Evolutionary conservation across 2,329 filamentous ascomycete species (phyloP).

Genomic region (Paraconiothyrium sp.): DNA sequence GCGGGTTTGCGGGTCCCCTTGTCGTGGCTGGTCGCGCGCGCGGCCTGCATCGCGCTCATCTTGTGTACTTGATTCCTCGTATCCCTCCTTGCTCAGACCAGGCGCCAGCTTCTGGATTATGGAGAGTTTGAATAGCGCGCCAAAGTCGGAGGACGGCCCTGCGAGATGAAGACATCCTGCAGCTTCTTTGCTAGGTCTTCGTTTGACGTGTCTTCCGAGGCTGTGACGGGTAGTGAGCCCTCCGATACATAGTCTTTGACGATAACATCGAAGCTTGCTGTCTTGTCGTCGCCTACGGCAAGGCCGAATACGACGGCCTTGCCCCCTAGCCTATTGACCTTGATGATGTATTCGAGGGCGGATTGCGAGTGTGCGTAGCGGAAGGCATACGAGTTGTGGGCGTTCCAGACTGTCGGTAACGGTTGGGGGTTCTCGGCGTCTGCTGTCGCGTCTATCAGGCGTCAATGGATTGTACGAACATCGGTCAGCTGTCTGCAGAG

Average conservation of each 20-base stretch:
- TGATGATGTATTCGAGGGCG: conserved; percentile 83
- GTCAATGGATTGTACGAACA: conserved; percentile 23
- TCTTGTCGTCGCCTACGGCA: conserved; percentile 81
- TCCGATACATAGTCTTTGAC: conserved; percentile 78
- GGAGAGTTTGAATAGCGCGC: conserved; percentile 75
- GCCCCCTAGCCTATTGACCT: conserved; percentile 80
- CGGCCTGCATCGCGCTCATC: conserved; percentile 47
- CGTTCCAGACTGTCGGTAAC: conserved; percentile 83
- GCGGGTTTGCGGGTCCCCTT: conserved; percentile 31
- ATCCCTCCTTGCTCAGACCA: conserved; percentile 78
- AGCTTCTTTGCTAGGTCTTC: conserved; percentile 56
- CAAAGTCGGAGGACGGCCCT: conserved; percentile 70
- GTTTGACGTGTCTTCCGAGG: conserved; percentile 58
- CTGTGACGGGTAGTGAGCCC: conserved; percentile 63
- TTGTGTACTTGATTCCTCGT: conserved; percentile 65
- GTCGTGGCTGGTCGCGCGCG: conserved; percentile 44
- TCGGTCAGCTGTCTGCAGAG: conserved; percentile 13
- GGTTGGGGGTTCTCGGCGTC: conserved; percentile 65
- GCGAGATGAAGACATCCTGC: conserved; percentile 76
- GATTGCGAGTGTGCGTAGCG: conserved; percentile 88
- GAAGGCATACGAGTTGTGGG: conserved; percentile 77
- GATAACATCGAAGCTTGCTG: conserved; percentile 77
- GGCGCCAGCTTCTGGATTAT: conserved; percentile 88
- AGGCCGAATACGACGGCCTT: conserved; percentile 87
- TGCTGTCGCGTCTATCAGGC: conserved; percentile 64